Percentiles rank a stretch among this genome's conserved stretches.
Evolutionary conservation across 768 basidiomycete genomes (phyloP).

Genomic region (Psilocybe subaeruginosa): DNA sequence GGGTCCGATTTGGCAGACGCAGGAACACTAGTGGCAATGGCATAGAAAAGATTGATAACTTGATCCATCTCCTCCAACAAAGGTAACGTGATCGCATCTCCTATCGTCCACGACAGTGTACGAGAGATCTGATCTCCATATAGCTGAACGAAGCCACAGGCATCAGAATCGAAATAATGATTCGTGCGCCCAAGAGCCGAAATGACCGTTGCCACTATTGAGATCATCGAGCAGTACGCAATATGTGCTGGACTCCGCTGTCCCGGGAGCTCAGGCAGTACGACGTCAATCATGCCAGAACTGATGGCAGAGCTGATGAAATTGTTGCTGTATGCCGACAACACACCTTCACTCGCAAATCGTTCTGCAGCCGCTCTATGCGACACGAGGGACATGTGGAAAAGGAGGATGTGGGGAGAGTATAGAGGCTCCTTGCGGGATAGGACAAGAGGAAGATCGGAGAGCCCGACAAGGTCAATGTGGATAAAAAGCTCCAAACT

Average conservation of each 20-base stretch:
- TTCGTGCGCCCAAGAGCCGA: constrained; percentile 63
- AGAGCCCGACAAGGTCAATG: constrained; percentile 70
- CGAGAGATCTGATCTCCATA: constrained; percentile 80
- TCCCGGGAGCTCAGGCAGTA: constrained; percentile 69
- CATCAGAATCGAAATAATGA: constrained; percentile 84
- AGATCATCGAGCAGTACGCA: constrained; percentile 84
- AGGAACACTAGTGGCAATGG: constrained; percentile 64
- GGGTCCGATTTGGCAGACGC: constrained; percentile 46
- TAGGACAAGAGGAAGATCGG: constrained; percentile 65
- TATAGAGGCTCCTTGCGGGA: constrained; percentile 70
- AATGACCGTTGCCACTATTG: constrained; percentile 75
- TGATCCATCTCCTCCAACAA: constrained; percentile 85
- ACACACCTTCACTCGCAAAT: constrained; percentile 80
- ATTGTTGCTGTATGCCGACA: constrained; percentile 85
- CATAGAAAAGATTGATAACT: constrained; percentile 75
- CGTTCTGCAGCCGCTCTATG: constrained; percentile 80
- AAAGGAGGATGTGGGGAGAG: constrained; percentile 76
- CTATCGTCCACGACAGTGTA: constrained; percentile 82
- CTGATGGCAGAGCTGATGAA: constrained; percentile 77
- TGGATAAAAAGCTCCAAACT: constrained; percentile 76
- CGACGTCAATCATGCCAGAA: constrained; percentile 69
- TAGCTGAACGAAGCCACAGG: constrained; percentile 83
- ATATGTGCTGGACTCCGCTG: constrained; percentile 81
- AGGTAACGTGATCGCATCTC: constrained; percentile 74
- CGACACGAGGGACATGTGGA: constrained; percentile 85